Evolutionary conservation across 176 grass and related monocot genomes (phyloP).

Genomic region (Triticum dicoccoides): DNA sequence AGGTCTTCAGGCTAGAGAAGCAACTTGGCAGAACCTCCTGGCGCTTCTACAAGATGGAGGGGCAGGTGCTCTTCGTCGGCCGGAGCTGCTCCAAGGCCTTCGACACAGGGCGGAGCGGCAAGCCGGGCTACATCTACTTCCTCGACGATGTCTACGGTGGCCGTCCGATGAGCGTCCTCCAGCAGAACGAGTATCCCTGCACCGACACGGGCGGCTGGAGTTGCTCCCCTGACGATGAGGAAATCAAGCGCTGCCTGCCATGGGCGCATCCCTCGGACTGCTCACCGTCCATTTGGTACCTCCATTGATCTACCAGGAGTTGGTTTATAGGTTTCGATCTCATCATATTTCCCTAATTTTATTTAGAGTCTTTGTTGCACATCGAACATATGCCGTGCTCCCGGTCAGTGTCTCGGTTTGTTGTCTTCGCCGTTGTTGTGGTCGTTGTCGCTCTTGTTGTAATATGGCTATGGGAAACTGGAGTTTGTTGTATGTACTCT

Average conservation of each 20-base stretch:
- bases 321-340: too few relatives aligned
- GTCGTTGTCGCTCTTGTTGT: too few relatives aligned
- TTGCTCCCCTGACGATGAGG: not conserved
- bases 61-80: constrained; percentile 9
- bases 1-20: not conserved
- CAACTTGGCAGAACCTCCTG: not conserved
- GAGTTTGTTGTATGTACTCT: too few relatives aligned
- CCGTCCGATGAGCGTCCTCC: not conserved
- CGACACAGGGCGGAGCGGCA: not conserved
- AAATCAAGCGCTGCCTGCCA: not conserved
- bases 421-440: too few relatives aligned
- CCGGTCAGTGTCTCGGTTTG: too few relatives aligned
- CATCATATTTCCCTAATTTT: too few relatives aligned
- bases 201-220: not conserved
- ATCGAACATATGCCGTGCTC: too few relatives aligned
- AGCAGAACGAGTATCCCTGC: not conserved
- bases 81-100: constrained; percentile 17
- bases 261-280: not conserved
- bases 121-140: constrained; percentile 12
- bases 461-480: too few relatives aligned
- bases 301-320: too few relatives aligned
- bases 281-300: not conserved
- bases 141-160: constrained; percentile 13
- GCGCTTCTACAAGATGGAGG: not conserved
- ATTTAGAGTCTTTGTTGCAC: too few relatives aligned